A percentile compares a stretch with the other conserved stretches of the same genome.
phyloP scores from a whole-genome alignment of 2,329 filamentous ascomycete species.

The Pezicula carpinea region DNA sequence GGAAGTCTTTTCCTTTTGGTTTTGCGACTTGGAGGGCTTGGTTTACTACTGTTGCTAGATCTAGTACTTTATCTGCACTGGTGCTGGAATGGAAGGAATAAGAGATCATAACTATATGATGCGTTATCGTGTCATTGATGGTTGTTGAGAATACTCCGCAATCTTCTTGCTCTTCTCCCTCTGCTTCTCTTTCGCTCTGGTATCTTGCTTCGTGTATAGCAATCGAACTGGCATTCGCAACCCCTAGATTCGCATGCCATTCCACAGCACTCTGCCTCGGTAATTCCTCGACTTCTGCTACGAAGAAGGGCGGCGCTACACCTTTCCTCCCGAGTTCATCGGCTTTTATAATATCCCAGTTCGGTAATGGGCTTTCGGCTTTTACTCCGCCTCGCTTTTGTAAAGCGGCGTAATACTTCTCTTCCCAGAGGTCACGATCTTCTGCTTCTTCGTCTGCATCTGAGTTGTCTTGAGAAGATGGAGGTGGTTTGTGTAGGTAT shows the following conservation, averaged over 20 bases:
- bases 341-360: conserved; percentile 40
- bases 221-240: conserved; percentile 28
- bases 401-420: conserved; percentile 51
- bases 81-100: too few relatives aligned
- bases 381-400: conserved; percentile 13
- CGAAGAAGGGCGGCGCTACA: conserved; percentile 61
- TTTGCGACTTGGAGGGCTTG: too few relatives aligned
- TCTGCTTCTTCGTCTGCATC: conserved; percentile 45
- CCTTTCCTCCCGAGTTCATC: conserved; percentile 26
- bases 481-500: conserved; percentile 18
- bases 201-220: conserved; percentile 6
- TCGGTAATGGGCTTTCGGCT: conserved; percentile 38
- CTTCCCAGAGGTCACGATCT: conserved; percentile 65
- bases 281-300: conserved; percentile 70
- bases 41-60: too few relatives aligned
- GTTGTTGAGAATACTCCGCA: too few relatives aligned
- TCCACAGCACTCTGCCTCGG: conserved; percentile 73
- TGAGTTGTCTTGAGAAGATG: conserved; percentile 30
- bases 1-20: not conserved
- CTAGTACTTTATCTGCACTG: not conserved
- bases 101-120: too few relatives aligned
- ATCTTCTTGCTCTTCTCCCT: not conserved
- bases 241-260: conserved; percentile 71
- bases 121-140: too few relatives aligned
- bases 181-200: not conserved